These are phyloP conservation scores for Lithocarpus polystachyus DNA, from an alignment of 306 rosid species.

Conservation along the genomic window DNA sequence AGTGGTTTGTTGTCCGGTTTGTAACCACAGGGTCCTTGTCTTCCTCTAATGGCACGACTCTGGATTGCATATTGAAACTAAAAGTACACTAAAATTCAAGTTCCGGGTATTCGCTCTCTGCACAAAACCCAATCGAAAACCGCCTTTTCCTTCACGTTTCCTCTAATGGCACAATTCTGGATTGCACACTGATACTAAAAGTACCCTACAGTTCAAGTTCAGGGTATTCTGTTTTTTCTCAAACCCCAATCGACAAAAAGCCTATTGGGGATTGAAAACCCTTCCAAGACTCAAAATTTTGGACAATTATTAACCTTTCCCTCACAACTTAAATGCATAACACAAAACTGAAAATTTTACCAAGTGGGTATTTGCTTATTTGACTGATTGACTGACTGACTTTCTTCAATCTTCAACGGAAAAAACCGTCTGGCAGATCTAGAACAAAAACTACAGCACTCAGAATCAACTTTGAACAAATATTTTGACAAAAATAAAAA, in stretches of 20 bases:
- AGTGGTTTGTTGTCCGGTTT: slow-evolving; percentile 43
- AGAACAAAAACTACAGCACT: slow-evolving; percentile 5
- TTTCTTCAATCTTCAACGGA: neutral
- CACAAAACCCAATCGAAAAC: neutral
- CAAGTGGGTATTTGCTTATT: neutral
- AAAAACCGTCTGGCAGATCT: slow-evolving; percentile 31
- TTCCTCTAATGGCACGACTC: slow-evolving; percentile 69
- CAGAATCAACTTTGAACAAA: slow-evolving; percentile 22
- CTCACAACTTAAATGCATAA: neutral
- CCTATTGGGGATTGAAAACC: neutral
- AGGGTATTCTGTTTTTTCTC: neutral
- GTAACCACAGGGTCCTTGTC: slow-evolving; percentile 48
- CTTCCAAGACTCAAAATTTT: slow-evolving; percentile 2
- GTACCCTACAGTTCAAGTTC: slow-evolving; percentile 24
- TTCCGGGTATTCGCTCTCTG: slow-evolving; percentile 7
- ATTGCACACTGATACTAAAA: slow-evolving; percentile 50
- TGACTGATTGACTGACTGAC: too few relatives aligned
- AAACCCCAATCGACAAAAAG: neutral
- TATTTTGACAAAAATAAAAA: neutral
- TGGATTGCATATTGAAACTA: slow-evolving; percentile 58
- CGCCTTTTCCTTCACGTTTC: slow-evolving; percentile 55
- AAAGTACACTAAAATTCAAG: slow-evolving; percentile 16
- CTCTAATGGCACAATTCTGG: slow-evolving; percentile 60
- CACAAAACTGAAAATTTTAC: neutral
- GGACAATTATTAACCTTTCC: neutral